phyloP scores from a whole-genome alignment of 306 rosid species.

The Elaeagnus macrophylla region DNA sequence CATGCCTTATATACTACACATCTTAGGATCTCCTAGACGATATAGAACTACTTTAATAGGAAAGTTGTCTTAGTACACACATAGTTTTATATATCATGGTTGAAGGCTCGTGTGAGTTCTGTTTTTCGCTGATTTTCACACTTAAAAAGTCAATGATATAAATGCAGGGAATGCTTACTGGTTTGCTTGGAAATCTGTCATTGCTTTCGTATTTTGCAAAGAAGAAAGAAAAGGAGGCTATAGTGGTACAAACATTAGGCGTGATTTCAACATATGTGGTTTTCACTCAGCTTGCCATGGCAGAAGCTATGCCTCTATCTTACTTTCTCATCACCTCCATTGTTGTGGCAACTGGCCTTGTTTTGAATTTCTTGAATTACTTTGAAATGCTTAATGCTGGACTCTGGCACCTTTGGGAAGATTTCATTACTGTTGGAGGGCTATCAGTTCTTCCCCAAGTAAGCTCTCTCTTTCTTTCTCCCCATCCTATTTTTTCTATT shows the following conservation, averaged over 20 bases:
- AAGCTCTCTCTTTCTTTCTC: constrained; percentile 16
- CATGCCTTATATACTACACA: too few relatives aligned
- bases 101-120: too few relatives aligned
- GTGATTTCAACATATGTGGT: constrained; percentile 40
- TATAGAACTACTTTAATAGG: too few relatives aligned
- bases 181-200: constrained; percentile 77
- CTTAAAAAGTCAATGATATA: background rate
- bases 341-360: constrained; percentile 60
- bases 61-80: too few relatives aligned
- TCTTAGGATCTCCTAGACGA: too few relatives aligned
- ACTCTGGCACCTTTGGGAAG: constrained; percentile 75
- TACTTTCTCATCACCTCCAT: constrained; percentile 51
- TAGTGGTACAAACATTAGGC: constrained; percentile 67
- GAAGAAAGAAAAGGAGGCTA: constrained; percentile 83
- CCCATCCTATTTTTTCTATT: too few relatives aligned
- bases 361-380: constrained; percentile 67
- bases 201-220: constrained; percentile 77
- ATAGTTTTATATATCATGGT: too few relatives aligned
- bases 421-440: constrained; percentile 80
- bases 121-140: too few relatives aligned
- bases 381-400: constrained; percentile 47
- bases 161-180: constrained; percentile 76
- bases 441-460: constrained; percentile 80
- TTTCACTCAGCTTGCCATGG: constrained; percentile 62
- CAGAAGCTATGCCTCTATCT: constrained; percentile 77